These are phyloP conservation scores for Vaccinium vitisidaea DNA, from an alignment of 148 eudicot genomes.

Conservation along the genomic window DNA sequence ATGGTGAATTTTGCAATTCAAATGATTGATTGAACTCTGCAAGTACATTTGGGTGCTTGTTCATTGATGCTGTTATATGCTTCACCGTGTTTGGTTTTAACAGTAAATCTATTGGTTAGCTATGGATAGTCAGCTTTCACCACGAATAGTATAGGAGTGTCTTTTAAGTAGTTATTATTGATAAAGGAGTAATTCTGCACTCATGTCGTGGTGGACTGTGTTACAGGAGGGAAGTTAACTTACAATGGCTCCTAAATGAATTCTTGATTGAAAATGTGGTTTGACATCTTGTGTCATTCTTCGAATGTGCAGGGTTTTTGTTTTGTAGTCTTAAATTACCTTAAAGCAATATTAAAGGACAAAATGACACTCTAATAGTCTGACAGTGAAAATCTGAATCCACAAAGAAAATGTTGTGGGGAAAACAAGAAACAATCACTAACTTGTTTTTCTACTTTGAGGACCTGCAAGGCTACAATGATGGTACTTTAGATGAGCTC, in stretches of 20 bases:
- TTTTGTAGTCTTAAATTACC: not conserved
- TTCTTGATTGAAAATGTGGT: not conserved
- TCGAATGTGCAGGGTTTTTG: not conserved
- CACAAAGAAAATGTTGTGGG: not conserved
- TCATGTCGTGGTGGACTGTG: not conserved
- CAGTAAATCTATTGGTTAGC: not conserved
- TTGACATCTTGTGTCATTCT: not conserved
- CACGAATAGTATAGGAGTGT: not conserved
- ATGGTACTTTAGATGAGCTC: not conserved
- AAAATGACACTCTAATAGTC: no score
- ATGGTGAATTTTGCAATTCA: not conserved
- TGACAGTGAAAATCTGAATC: not conserved
- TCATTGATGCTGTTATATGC: not conserved
- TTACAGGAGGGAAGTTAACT: not conserved
- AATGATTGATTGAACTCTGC: not conserved
- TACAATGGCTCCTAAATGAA: not conserved
- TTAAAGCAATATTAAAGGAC: no score
- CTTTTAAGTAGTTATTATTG: not conserved
- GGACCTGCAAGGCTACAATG: not conserved
- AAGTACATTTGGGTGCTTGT: not conserved
- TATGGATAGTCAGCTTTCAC: not conserved
- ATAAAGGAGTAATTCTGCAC: not conserved
- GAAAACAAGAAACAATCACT: not conserved
- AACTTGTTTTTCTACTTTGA: not conserved
- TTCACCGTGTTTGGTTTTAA: not conserved